Percentiles rank a stretch among this genome's conserved stretches.
Evolutionary conservation across 805 yeast genomes (phyloP).

Genomic region (Clavispora carvajalis): DNA sequence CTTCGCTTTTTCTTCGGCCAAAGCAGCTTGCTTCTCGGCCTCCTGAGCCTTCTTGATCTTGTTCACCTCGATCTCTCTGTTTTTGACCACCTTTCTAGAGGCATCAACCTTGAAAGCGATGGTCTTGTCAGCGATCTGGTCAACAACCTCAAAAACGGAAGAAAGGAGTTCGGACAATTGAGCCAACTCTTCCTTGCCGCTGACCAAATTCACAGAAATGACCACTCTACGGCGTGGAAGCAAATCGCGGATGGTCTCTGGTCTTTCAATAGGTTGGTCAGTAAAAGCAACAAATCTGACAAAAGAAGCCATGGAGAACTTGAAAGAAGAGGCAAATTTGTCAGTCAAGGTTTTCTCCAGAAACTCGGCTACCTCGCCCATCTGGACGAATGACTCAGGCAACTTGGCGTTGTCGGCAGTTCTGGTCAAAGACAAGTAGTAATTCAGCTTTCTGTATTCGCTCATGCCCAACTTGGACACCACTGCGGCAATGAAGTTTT

Average conservation of each 20-base stretch:
- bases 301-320: constrained; percentile 42
- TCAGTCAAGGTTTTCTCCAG: constrained; percentile 57
- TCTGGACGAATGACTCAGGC: constrained; percentile 73
- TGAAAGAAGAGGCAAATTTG: constrained; percentile 33
- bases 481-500: constrained; percentile 74
- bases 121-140: constrained; percentile 45
- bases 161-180: constrained; percentile 46
- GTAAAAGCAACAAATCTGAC: constrained; percentile 73
- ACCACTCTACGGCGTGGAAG: constrained; percentile 49
- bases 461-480: constrained; percentile 84
- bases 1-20: constrained; percentile 67
- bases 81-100: constrained; percentile 65
- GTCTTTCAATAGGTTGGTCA: constrained; percentile 76
- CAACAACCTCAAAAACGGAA: constrained; percentile 56
- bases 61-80: constrained; percentile 68
- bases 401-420: constrained; percentile 67
- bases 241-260: constrained; percentile 53
- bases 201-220: constrained; percentile 50
- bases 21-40: constrained; percentile 58
- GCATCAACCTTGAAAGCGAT: constrained; percentile 67
- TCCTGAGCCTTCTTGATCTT: constrained; percentile 70
- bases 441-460: constrained; percentile 66
- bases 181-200: constrained; percentile 43
- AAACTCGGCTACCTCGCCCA: constrained; percentile 85
- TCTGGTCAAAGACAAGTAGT: constrained; percentile 78